Evolutionary conservation across 2,329 filamentous ascomycete genomes (phyloP).

Genomic region (Aurifilum marmelostoma): DNA sequence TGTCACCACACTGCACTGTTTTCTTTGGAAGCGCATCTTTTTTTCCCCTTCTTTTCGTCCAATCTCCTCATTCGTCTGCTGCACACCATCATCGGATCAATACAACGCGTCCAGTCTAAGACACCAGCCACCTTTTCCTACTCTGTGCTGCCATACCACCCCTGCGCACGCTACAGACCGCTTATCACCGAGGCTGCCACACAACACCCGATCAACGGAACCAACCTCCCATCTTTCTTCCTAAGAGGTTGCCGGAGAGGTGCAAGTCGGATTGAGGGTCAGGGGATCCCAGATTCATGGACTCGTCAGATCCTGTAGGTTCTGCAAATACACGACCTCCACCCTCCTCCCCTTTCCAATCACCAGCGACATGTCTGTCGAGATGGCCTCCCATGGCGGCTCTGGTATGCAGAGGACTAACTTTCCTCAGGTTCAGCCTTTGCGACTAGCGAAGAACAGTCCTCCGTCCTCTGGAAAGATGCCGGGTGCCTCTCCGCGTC

Average conservation of each 20-base stretch:
- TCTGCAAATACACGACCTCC: neutral
- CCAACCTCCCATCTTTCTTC: constrained; percentile 15
- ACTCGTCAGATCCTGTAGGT: constrained; percentile 26
- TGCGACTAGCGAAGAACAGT: constrained; percentile 76
- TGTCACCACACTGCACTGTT: constrained; percentile 9
- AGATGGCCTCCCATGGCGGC: constrained; percentile 1
- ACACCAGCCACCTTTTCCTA: constrained; percentile 28
- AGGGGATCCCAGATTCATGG: constrained; percentile 17
- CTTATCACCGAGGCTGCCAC: constrained; percentile 11
- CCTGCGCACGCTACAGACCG: constrained; percentile 20
- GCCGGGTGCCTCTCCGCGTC: constrained; percentile 65
- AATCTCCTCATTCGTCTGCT: neutral
- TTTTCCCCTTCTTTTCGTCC: neutral
- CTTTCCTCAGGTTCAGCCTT: constrained; percentile 66
- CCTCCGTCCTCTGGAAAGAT: constrained; percentile 70
- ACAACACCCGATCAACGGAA: constrained; percentile 19
- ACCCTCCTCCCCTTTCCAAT: neutral
- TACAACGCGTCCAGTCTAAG: constrained; percentile 2
- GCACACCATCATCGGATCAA: neutral
- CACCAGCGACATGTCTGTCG: neutral
- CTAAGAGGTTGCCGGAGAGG: neutral
- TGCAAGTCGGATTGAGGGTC: constrained; percentile 19
- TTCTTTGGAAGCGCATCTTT: constrained; percentile 1
- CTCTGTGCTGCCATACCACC: constrained; percentile 20
- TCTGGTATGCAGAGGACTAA: constrained; percentile 18